These are phyloP conservation scores for Ceratobasidium papillatum DNA, from an alignment of 1,284 basidiomycete species.

Conservation along the genomic window DNA sequence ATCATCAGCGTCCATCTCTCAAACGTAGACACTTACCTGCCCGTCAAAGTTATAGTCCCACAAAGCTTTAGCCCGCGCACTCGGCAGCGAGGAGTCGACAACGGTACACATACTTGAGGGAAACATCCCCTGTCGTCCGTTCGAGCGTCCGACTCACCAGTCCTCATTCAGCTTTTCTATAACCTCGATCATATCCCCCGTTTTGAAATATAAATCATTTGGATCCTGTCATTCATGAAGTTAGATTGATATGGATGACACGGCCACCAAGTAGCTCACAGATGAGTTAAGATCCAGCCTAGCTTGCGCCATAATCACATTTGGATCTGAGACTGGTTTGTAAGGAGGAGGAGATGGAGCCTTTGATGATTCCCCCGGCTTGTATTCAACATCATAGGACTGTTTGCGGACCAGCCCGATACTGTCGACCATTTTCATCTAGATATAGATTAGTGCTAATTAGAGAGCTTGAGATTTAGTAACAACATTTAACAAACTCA, in stretches of 20 bases:
- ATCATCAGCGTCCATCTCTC: background rate
- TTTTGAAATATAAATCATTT: slow-evolving; percentile 67
- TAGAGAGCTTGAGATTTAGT: too few relatives aligned
- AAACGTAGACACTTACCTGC: slow-evolving; percentile 51
- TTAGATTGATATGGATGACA: background rate
- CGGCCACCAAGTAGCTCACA: slow-evolving; percentile 52
- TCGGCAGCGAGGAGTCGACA: slow-evolving; percentile 1
- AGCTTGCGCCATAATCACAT: slow-evolving; percentile 59
- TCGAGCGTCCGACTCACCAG: slow-evolving; percentile 64
- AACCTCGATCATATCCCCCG: slow-evolving; percentile 68
- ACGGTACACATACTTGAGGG: slow-evolving; percentile 57
- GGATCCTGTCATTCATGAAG: slow-evolving; percentile 50
- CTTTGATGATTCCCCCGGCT: too few relatives aligned
- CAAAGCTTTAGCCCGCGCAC: slow-evolving; percentile 60
- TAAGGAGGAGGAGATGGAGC: slow-evolving; percentile 45
- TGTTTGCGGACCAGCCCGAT: too few relatives aligned
- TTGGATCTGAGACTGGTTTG: slow-evolving; percentile 48
- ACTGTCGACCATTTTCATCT: too few relatives aligned
- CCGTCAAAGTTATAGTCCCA: slow-evolving; percentile 74
- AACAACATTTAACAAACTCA: too few relatives aligned
- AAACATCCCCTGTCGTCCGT: slow-evolving; percentile 69
- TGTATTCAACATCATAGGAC: too few relatives aligned
- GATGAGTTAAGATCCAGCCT: slow-evolving; percentile 72
- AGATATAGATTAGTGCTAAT: too few relatives aligned
- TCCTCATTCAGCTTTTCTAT: slow-evolving; percentile 67